Evolutionary conservation across 1,139 yeast genomes (phyloP).

Genomic region (Yamadazyma trypodendri): DNA sequence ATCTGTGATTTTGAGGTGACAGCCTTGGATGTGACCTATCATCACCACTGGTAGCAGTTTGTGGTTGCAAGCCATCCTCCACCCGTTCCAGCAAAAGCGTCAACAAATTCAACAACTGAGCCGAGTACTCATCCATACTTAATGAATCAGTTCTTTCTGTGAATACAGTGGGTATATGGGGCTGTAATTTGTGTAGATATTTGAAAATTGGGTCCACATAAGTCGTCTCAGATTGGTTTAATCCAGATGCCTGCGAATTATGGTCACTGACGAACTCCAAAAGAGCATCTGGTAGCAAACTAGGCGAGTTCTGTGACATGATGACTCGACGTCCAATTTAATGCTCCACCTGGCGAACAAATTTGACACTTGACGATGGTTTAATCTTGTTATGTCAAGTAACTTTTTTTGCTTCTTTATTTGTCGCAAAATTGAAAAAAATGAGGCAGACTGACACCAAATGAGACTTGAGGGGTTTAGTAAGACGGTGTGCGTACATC

Average conservation of each 20-base stretch:
- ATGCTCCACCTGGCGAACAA: background rate
- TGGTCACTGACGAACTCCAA: background rate
- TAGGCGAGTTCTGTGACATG: background rate
- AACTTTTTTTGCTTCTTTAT: constrained; percentile 2
- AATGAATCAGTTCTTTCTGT: background rate
- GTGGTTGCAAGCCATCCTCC: background rate
- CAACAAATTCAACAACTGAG: background rate
- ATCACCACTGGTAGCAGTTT: too few species aligned
- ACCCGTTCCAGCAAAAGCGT: constrained; percentile 3
- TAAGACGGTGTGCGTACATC: too few species aligned
- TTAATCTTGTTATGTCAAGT: background rate
- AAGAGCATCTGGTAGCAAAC: background rate
- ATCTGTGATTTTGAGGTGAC: too few species aligned
- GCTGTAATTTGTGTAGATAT: constrained; percentile 33
- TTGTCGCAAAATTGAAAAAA: constrained; percentile 2
- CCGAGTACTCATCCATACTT: background rate
- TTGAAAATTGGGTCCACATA: constrained; percentile 24
- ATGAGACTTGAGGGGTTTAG: background rate
- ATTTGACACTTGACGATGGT: background rate
- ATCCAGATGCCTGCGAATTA: background rate
- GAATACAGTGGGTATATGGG: constrained; percentile 21
- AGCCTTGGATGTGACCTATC: too few species aligned
- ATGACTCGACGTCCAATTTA: background rate
- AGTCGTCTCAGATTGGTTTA: background rate
- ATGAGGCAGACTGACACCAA: background rate